phyloP scores from a whole-genome alignment of 2,329 filamentous ascomycete species.

The Lasiodiplodia sp. region DNA sequence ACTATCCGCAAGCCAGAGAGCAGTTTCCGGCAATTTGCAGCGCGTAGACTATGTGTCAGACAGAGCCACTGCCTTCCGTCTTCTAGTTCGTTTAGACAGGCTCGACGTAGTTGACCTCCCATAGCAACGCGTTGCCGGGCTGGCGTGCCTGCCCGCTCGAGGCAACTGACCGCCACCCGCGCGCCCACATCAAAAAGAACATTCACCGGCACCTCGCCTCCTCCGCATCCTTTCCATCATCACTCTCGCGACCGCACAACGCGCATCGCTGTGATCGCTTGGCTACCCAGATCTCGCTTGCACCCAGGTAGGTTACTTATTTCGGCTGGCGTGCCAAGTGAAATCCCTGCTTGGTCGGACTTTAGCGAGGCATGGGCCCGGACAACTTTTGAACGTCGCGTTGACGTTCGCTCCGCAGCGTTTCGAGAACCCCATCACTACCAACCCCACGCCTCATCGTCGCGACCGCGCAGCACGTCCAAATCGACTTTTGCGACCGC shows the following conservation, averaged over 20 bases:
- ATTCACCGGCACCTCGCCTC: background rate
- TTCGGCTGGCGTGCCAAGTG: constrained; percentile 23
- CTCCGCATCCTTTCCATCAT: background rate
- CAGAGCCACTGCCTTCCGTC: background rate
- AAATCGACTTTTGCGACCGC: constrained; percentile 12
- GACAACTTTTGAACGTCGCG: constrained; percentile 28
- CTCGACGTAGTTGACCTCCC: background rate
- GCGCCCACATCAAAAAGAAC: background rate
- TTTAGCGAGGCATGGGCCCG: constrained; percentile 24
- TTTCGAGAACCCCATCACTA: constrained; percentile 20
- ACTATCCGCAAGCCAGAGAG: background rate
- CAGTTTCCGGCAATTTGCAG: background rate
- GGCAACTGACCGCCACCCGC: background rate
- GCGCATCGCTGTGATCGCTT: background rate
- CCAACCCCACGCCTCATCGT: constrained; percentile 9
- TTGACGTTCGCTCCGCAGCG: constrained; percentile 19
- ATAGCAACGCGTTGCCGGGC: constrained; percentile 19
- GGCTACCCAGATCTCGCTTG: background rate
- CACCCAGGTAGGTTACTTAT: constrained; percentile 10
- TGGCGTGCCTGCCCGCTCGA: constrained; percentile 9
- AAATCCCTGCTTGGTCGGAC: constrained; percentile 1
- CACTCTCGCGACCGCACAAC: background rate
- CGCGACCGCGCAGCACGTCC: background rate
- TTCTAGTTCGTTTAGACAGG: background rate
- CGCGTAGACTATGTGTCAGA: background rate